Evolutionary conservation across 768 basidiomycete genomes (phyloP).

Genomic region (Pleurotus cornucopiae): DNA sequence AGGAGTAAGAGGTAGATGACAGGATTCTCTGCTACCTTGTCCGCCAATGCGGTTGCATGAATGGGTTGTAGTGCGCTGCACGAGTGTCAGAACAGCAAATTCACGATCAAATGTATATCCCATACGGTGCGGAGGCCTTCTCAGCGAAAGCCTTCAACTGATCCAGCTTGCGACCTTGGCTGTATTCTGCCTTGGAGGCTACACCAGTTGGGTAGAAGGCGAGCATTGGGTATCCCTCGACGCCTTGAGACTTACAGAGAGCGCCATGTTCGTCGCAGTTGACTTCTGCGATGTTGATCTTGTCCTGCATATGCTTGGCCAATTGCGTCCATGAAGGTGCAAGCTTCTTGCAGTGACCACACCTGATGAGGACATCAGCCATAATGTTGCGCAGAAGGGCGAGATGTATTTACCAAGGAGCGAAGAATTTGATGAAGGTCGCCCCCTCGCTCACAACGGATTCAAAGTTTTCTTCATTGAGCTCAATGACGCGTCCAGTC

Average conservation of each 20-base stretch:
- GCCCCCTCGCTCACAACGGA: constrained; percentile 34
- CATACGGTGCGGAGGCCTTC: constrained; percentile 72
- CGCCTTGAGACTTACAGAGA: constrained; percentile 61
- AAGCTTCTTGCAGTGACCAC: constrained; percentile 94
- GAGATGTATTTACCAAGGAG: constrained; percentile 62
- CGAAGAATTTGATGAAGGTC: constrained; percentile 69
- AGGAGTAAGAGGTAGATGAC: constrained; percentile 53
- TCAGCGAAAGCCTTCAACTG: constrained; percentile 70
- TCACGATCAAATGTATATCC: constrained; percentile 9
- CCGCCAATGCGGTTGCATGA: constrained; percentile 37
- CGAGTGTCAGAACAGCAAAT: constrained; percentile 1
- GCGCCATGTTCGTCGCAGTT: constrained; percentile 77
- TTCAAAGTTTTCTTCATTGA: constrained; percentile 34
- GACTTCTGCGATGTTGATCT: constrained; percentile 78
- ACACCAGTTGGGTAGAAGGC: constrained; percentile 56
- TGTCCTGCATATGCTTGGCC: constrained; percentile 63
- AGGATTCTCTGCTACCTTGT: constrained; percentile 26
- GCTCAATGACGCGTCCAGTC: constrained; percentile 31
- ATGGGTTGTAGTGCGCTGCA: constrained; percentile 36
- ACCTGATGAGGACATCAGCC: constrained; percentile 37
- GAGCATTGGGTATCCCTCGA: constrained; percentile 84
- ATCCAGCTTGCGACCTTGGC: constrained; percentile 65
- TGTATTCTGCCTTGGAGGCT: constrained; percentile 62
- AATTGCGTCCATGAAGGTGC: constrained; percentile 80
- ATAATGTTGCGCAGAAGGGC: background rate